Evolutionary conservation across 2,329 filamentous ascomycete species (phyloP).

Genomic region (Alternaria brassicicola): DNA sequence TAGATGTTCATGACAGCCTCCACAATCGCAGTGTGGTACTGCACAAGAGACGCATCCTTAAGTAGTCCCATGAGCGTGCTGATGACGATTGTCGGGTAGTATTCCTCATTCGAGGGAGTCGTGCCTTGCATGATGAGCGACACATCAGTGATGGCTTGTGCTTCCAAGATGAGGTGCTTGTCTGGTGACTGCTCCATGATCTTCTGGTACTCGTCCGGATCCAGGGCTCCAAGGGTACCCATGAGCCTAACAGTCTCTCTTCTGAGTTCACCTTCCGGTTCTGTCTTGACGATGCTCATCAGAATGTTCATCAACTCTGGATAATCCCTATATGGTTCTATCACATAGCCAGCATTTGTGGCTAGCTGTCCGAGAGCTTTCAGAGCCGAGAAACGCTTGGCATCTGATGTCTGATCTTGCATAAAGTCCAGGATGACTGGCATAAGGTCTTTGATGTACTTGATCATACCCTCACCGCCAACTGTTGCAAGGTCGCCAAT

Average conservation of each 20-base stretch:
- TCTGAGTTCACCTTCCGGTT: conserved; percentile 82
- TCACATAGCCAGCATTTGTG: conserved; percentile 97
- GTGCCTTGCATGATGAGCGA: conserved; percentile 97
- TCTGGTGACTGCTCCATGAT: conserved; percentile 89
- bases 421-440: conserved; percentile 91
- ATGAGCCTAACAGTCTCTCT: conserved; percentile 97
- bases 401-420: conserved; percentile 88
- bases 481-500: conserved; percentile 94
- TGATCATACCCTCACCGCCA: conserved; percentile 90
- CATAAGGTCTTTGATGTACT: conserved; percentile 92
- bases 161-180: conserved; percentile 71
- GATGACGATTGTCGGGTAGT: conserved; percentile 97
- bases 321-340: conserved; percentile 93
- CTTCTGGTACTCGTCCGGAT: conserved; percentile 95
- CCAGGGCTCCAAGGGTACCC: conserved; percentile 91
- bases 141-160: conserved; percentile 82
- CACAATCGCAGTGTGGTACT: conserved; percentile 92
- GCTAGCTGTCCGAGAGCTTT: conserved; percentile 90
- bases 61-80: conserved; percentile 92
- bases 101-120: conserved; percentile 96
- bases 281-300: conserved; percentile 91
- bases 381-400: conserved; percentile 89
- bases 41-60: conserved; percentile 85
- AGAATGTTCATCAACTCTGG: conserved; percentile 90
- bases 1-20: conserved; percentile 99